phyloP scores from a whole-genome alignment of 106 monocot species.

The Ottelia alismoides region DNA sequence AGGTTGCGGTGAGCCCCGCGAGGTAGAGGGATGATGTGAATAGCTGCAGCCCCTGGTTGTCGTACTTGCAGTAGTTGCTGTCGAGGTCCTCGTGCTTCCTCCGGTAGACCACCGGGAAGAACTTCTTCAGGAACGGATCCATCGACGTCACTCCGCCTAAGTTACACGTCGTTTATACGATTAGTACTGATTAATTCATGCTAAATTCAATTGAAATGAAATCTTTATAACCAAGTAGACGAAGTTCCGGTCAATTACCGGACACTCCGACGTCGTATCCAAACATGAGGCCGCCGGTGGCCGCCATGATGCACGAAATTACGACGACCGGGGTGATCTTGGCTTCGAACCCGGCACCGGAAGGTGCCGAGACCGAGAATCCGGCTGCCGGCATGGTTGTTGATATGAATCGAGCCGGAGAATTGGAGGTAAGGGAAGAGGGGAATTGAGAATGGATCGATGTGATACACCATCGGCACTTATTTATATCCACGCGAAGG shows the following conservation, averaged over 20 bases:
- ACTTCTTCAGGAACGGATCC: no score
- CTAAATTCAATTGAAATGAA: no score
- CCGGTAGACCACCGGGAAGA: no score
- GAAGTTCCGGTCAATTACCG: no score
- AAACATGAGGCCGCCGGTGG: no score
- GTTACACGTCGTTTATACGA: no score
- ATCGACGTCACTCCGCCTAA: no score
- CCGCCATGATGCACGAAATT: slow-evolving; percentile 74
- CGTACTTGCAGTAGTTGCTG: slow-evolving; percentile 61
- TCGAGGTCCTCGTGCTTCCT: no score
- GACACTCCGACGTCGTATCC: slow-evolving; percentile 54
- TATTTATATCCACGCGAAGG: no score
- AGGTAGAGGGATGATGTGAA: slow-evolving; percentile 83
- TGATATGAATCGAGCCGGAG: not conserved
- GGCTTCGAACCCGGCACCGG: slow-evolving; percentile 34
- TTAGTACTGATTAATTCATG: no score
- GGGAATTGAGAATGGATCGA: no score
- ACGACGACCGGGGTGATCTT: slow-evolving; percentile 61
- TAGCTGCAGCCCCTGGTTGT: slow-evolving; percentile 51
- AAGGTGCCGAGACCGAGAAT: slow-evolving; percentile 29
- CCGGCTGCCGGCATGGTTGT: slow-evolving; percentile 28
- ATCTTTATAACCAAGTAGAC: not conserved
- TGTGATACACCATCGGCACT: no score
- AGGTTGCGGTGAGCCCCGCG: slow-evolving; percentile 40
- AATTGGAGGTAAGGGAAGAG: not conserved